Percentiles rank a stretch among this genome's conserved stretches.
Evolutionary conservation across 1,284 basidiomycete species (phyloP).

Genomic region (Afroboletus lepidellus): DNA sequence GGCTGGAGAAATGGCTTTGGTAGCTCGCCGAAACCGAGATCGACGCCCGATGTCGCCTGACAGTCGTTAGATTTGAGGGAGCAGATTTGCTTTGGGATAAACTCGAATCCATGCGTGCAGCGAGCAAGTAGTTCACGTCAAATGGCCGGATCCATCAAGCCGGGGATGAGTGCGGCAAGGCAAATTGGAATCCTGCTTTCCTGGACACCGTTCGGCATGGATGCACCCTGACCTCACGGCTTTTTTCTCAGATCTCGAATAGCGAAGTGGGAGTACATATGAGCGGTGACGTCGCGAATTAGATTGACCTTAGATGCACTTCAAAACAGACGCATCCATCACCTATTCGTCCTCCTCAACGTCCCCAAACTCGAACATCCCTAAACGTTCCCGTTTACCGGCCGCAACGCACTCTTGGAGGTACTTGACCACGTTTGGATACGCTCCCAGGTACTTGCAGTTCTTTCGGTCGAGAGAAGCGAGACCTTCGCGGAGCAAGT

Average conservation of each 20-base stretch:
- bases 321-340: constrained; percentile 16
- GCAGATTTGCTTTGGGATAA: constrained; percentile 29
- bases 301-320: constrained; percentile 21
- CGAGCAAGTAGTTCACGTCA: neutral
- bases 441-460: constrained; percentile 70
- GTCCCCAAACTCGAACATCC: constrained; percentile 89
- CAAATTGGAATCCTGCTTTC: neutral
- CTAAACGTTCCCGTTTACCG: constrained; percentile 75
- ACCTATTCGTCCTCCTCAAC: constrained; percentile 67
- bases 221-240: neutral
- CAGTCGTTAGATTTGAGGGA: constrained; percentile 20
- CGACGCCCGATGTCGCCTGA: constrained; percentile 22
- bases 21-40: constrained; percentile 41
- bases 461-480: constrained; percentile 78
- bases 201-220: too few species aligned
- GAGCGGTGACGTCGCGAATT: constrained; percentile 1
- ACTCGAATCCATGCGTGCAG: constrained; percentile 18
- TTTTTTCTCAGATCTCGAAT: neutral
- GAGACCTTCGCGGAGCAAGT: constrained; percentile 77
- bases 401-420: constrained; percentile 59
- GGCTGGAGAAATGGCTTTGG: constrained; percentile 45
- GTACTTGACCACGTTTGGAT: constrained; percentile 69
- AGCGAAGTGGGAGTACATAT: neutral
- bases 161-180: neutral
- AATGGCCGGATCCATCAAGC: neutral